A percentile compares a stretch with the other conserved stretches of the same genome.
Conservation (phyloP, 2,329 filamentous ascomycete species). For the Microcyclosporella mali region DNA sequence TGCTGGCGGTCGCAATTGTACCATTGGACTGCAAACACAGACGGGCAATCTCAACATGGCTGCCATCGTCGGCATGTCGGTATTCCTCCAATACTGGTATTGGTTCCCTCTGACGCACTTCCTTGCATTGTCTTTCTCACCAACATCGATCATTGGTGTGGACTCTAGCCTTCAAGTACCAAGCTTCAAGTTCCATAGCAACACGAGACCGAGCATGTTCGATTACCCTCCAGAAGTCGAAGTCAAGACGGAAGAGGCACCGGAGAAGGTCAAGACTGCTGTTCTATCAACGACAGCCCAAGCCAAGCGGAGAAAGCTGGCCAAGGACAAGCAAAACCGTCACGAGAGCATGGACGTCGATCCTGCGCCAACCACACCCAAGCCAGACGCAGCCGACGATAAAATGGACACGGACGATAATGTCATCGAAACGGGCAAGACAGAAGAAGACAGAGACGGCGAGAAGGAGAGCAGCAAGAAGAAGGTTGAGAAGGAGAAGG, state of each 20-base stretch:
- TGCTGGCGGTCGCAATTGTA: slow-evolving; percentile 95
- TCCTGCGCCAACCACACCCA: slow-evolving; percentile 66
- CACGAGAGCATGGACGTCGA: slow-evolving; percentile 96
- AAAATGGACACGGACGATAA: slow-evolving; percentile 71
- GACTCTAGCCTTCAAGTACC: slow-evolving; percentile 92
- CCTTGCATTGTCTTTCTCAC: slow-evolving; percentile 90
- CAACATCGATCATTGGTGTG: slow-evolving; percentile 89
- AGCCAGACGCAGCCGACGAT: slow-evolving; percentile 55
- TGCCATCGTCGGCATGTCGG: slow-evolving; percentile 93
- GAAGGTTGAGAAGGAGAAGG: slow-evolving; percentile 91
- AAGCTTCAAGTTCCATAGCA: slow-evolving; percentile 91
- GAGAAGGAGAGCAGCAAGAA: slow-evolving; percentile 66
- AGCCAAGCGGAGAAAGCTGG: slow-evolving; percentile 88
- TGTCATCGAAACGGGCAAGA: slow-evolving; percentile 36
- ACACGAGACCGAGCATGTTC: slow-evolving; percentile 88
- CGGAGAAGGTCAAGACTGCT: slow-evolving; percentile 88
- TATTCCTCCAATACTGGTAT: slow-evolving; percentile 99
- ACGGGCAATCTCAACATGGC: slow-evolving; percentile 98
- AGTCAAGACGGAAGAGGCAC: slow-evolving; percentile 87
- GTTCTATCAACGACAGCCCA: slow-evolving; percentile 95
- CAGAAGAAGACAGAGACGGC: slow-evolving; percentile 41
- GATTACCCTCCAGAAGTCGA: slow-evolving; percentile 97
- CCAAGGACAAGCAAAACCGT: slow-evolving; percentile 84
- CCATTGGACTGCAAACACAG: slow-evolving; percentile 93
- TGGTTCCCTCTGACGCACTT: slow-evolving; percentile 99